phyloP scores from a whole-genome alignment of 2,329 filamentous ascomycete genomes.

The Fusarium irregulare region DNA sequence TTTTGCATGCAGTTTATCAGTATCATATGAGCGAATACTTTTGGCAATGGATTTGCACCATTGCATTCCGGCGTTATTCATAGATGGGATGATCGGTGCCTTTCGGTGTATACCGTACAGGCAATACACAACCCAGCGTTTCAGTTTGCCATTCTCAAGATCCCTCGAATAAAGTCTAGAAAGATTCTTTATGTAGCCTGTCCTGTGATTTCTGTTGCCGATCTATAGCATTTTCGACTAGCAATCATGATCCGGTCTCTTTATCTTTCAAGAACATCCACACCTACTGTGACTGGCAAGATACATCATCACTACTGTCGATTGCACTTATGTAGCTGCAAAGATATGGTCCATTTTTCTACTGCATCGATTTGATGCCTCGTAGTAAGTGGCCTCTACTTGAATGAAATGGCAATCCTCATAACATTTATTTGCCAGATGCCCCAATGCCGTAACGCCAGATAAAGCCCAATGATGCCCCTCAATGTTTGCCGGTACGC shows the following conservation, averaged over 20 bases:
- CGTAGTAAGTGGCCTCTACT: neutral
- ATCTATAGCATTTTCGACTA: neutral
- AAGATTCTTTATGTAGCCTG: neutral
- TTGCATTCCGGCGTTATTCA: slow-evolving; percentile 24
- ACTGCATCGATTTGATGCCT: neutral
- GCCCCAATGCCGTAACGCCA: slow-evolving; percentile 36
- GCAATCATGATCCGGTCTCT: neutral
- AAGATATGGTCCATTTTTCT: neutral
- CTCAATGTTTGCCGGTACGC: slow-evolving; percentile 34
- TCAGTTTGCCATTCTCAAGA: neutral
- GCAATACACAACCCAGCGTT: slow-evolving; percentile 20
- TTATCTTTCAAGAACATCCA: neutral
- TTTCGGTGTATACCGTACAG: slow-evolving; percentile 3
- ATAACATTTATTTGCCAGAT: slow-evolving; percentile 14
- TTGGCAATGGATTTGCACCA: slow-evolving; percentile 6
- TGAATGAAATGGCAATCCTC: slow-evolving; percentile 7
- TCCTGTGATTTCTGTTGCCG: neutral
- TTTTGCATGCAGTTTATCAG: slow-evolving; percentile 3
- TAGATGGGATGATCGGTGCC: slow-evolving; percentile 23
- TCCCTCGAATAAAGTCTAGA: neutral
- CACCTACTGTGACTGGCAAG: neutral
- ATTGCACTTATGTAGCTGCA: neutral
- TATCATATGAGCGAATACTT: slow-evolving; percentile 22
- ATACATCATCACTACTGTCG: neutral
- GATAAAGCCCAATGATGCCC: slow-evolving; percentile 23